These are phyloP conservation scores for Jamesozyma lodderae DNA, from an alignment of 805 yeast species.

Conservation along the genomic window DNA sequence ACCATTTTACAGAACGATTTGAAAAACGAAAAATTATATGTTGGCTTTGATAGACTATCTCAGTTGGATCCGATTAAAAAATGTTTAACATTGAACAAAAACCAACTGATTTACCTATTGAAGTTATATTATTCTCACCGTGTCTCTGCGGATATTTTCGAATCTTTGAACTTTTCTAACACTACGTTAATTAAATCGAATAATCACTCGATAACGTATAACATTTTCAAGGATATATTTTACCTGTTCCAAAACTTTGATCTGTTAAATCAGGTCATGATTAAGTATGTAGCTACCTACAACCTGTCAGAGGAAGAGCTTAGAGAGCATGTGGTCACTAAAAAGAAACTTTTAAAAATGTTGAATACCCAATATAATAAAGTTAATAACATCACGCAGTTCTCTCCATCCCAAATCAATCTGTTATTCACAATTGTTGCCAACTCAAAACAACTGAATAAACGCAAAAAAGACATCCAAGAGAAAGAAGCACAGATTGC, in stretches of 20 bases:
- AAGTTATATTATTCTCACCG: conserved; percentile 32
- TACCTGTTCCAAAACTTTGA: conserved; percentile 35
- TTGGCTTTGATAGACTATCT: conserved; percentile 27
- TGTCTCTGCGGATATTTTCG: conserved; percentile 30
- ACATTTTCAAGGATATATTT: conserved; percentile 33
- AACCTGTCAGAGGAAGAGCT: conserved; percentile 23
- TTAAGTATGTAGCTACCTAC: conserved; percentile 28
- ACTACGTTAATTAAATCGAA: conserved; percentile 21
- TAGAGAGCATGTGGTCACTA: conserved; percentile 29
- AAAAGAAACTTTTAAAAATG: conserved; percentile 29
- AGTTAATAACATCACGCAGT: conserved; percentile 33
- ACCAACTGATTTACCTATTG: conserved; percentile 30
- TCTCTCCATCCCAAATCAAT: conserved; percentile 36
- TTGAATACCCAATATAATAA: conserved; percentile 33
- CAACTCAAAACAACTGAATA: conserved; percentile 27
- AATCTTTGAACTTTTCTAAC: conserved; percentile 28
- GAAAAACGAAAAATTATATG: conserved; percentile 29
- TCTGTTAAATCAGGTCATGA: conserved; percentile 31
- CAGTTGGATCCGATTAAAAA: conserved; percentile 24
- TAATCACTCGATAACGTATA: conserved; percentile 29
- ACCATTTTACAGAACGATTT: conserved; percentile 36
- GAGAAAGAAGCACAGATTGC: too few species aligned
- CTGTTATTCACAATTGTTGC: conserved; percentile 31
- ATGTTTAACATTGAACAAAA: conserved; percentile 29
- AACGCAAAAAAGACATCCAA: conserved; percentile 5